phyloP scores from a whole-genome alignment of 108 stramenopile species.

The Cylindrotheca fusiformis region DNA sequence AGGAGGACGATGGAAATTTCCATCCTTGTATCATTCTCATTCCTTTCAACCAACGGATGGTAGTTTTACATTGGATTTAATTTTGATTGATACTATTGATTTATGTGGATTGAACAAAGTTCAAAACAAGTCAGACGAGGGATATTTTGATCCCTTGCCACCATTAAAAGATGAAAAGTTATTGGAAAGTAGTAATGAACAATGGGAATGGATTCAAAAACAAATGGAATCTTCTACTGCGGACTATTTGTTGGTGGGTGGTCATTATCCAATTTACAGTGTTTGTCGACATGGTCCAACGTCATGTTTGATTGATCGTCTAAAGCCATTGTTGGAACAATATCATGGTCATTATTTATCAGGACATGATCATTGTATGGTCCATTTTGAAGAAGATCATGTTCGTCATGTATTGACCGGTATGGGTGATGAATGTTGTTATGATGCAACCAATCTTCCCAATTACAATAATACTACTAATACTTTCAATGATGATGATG shows the following conservation, averaged over 20 bases:
- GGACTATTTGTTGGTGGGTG: conserved; percentile 49
- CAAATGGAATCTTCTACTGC: conserved; percentile 31
- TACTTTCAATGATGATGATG: too few relatives aligned
- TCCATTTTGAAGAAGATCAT: conserved; percentile 29
- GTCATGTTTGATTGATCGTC: conserved; percentile 17
- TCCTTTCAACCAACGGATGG: conserved; percentile 1
- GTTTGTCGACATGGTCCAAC: conserved; percentile 46
- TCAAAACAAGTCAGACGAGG: conserved; percentile 4
- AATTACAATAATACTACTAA: background rate
- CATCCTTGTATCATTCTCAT: conserved; percentile 33
- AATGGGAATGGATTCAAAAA: conserved; percentile 33
- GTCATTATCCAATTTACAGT: conserved; percentile 53
- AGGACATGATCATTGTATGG: conserved; percentile 58
- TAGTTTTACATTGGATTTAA: conserved; percentile 18
- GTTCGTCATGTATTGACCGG: conserved; percentile 46
- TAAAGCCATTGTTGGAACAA: conserved; percentile 46
- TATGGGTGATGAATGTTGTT: conserved; percentile 45
- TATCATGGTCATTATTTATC: conserved; percentile 47
- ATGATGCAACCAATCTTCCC: conserved; percentile 17
- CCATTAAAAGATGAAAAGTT: too few relatives aligned
- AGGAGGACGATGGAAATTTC: conserved; percentile 31
- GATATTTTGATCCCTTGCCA: conserved; percentile 27
- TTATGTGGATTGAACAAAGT: conserved; percentile 13
- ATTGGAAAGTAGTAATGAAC: conserved; percentile 3
- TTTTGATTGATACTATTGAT: conserved; percentile 52